A percentile compares a stretch with the other conserved stretches of the same genome.
phyloP scores from a whole-genome alignment of 805 yeast species.

The Saccharomycopsis fermentans region DNA sequence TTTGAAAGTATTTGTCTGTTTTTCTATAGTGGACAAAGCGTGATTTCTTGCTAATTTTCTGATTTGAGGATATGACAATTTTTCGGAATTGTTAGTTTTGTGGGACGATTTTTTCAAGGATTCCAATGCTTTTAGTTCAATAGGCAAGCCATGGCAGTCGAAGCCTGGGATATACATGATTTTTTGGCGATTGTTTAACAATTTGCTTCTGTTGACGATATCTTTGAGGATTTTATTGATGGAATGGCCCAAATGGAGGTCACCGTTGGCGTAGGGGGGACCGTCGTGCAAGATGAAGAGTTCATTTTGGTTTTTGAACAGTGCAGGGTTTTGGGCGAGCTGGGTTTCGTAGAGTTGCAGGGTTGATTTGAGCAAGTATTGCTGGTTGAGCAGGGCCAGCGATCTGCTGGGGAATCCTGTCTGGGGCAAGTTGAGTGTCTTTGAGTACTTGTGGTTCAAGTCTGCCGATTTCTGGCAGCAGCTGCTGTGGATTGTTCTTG shows the following conservation, averaged over 20 bases:
- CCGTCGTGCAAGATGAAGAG: conserved; percentile 83
- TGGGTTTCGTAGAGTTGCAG: conserved; percentile 61
- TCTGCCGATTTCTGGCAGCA: background rate
- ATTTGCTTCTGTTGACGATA: conserved; percentile 62
- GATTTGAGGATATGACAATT: conserved; percentile 30
- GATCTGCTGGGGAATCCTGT: conserved; percentile 61
- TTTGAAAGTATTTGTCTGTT: conserved; percentile 55
- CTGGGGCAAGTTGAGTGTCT: conserved; percentile 53
- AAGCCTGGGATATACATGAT: conserved; percentile 85
- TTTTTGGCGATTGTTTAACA: conserved; percentile 44
- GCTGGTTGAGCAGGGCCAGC: conserved; percentile 32
- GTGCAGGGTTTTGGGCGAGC: conserved; percentile 20
- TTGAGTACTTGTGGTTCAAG: conserved; percentile 32
- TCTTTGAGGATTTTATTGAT: conserved; percentile 85
- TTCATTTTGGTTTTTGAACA: conserved; percentile 23
- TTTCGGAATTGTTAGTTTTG: conserved; percentile 8
- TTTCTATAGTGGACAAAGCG: conserved; percentile 56
- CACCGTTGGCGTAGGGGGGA: conserved; percentile 98
- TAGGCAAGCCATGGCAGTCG: conserved; percentile 99
- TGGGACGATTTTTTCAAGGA: conserved; percentile 27
- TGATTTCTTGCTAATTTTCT: conserved; percentile 57
- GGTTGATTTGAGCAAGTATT: conserved; percentile 40
- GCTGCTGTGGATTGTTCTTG: background rate
- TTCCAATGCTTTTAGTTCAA: conserved; percentile 75
- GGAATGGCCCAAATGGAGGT: conserved; percentile 85